These are phyloP conservation scores for Flaveria linearis DNA, from an alignment of 129 eudicot genomes.

Conservation along the genomic window DNA sequence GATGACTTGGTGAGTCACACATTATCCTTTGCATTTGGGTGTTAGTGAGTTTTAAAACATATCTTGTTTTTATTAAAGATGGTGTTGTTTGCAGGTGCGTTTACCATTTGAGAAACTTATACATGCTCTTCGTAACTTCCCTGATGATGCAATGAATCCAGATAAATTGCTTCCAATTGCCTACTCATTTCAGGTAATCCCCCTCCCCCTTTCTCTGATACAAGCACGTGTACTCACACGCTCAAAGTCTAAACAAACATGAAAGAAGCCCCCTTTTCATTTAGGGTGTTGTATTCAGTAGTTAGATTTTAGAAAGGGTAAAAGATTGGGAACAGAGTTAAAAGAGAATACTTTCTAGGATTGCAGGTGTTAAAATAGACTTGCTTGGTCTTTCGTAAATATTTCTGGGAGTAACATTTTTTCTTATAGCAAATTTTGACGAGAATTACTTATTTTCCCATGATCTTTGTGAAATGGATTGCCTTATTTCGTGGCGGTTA, in stretches of 20 bases:
- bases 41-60: not conserved
- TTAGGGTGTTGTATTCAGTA: not conserved
- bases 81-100: constrained; percentile 49
- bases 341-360: too few relatives aligned
- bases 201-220: too few relatives aligned
- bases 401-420: too few relatives aligned
- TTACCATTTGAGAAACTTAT: constrained; percentile 79
- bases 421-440: too few relatives aligned
- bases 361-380: too few relatives aligned
- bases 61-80: not conserved
- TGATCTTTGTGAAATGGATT: too few relatives aligned
- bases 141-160: constrained; percentile 45
- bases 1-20: constrained; percentile 63
- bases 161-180: constrained; percentile 60
- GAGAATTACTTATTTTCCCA: too few relatives aligned
- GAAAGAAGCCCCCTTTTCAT: not conserved
- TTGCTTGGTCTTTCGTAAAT: not conserved
- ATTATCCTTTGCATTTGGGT: not conserved
- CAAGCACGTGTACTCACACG: too few relatives aligned
- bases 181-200: constrained; percentile 56
- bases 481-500: too few relatives aligned
- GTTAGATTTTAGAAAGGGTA: not conserved
- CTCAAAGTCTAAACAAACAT: not conserved
- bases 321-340: too few relatives aligned
- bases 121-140: constrained; percentile 60